Conservation (phyloP, 2,329 filamentous ascomycete species). For the Paracoccidioides brasiliensis region DNA sequence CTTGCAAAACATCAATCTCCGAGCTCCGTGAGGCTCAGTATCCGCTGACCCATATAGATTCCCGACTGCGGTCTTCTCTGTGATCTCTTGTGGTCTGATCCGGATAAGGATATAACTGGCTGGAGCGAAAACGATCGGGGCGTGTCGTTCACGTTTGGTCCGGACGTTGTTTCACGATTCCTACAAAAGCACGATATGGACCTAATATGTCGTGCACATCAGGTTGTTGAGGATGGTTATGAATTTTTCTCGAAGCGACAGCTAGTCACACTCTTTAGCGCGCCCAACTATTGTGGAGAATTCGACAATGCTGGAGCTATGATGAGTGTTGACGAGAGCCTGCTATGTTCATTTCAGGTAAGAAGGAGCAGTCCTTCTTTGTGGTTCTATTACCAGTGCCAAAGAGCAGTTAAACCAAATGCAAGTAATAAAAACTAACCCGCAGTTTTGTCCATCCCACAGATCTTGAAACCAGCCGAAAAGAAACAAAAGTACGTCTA, state of each 20-base stretch:
- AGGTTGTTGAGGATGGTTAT: slow-evolving; percentile 97
- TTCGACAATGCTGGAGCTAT: slow-evolving; percentile 99
- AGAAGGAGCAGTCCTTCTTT: slow-evolving; percentile 14
- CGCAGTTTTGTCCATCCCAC: slow-evolving; percentile 11
- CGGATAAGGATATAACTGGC: slow-evolving; percentile 96
- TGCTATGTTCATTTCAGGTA: slow-evolving; percentile 98
- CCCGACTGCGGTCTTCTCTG: slow-evolving; percentile 95
- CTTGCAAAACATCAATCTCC: slow-evolving; percentile 5
- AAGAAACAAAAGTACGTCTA: slow-evolving; percentile 99
- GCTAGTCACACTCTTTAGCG: slow-evolving; percentile 92
- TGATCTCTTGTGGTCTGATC: slow-evolving; percentile 96
- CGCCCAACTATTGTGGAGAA: slow-evolving; percentile 97
- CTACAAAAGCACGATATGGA: slow-evolving; percentile 99
- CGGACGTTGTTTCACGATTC: slow-evolving; percentile 93
- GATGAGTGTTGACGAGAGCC: slow-evolving; percentile 98
- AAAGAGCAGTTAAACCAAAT: not conserved
- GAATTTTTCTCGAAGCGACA: slow-evolving; percentile 99
- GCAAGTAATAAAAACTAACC: not conserved
- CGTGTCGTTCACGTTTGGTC: slow-evolving; percentile 96
- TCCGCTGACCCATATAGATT: slow-evolving; percentile 52
- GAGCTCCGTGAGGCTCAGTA: slow-evolving; percentile 21
- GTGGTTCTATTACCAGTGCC: not conserved
- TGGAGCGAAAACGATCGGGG: slow-evolving; percentile 99
- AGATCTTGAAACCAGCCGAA: slow-evolving; percentile 99
- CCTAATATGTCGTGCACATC: slow-evolving; percentile 94